Base-by-base conservation (phyloP, 192 early-diverging fungal genomes). In the Gamsiella multidivaricata region DNA sequence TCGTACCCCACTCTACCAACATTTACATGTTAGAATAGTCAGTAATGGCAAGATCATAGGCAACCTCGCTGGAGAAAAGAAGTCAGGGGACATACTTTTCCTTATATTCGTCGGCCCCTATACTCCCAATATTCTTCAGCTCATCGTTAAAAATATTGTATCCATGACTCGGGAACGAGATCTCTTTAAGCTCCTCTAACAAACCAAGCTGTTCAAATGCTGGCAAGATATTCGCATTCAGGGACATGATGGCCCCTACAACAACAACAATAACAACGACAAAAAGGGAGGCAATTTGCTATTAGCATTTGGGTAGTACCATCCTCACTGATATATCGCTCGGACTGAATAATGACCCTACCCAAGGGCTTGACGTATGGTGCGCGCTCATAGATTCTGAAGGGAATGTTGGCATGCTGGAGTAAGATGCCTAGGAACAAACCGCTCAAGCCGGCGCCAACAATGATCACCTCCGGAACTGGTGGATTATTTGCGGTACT, bases 191-290 rank as follows among this genome's bases (percentile, higher is more conserved):
- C 14, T 53, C 51, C 6, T 53, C 51, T 28, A 53, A 10, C 29
- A 53, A 28, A 26, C 51, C 51, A 7, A 53, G n/a, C 5, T 53
- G 51, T 28, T 53, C 51, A 22, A 53, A 31, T 1, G 51, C 51
- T n/a, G 51, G 51, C 26, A 53, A 31, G 51, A 53, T 53, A 18
- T 53, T 53, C 1, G 29, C 51, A 5, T 53, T 53, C 51, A 53
- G 18, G 9, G 51, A 53, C 51, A 53, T 53, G 26, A 53, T 53
- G 10, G 51, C 51, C 9, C 51, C 51, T 53, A n/a, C 4, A 18
- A 31, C 25, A 53, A 53, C 14, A 18, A 53, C n/a, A n/a, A n/a
- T n/a, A n/a, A n/a, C n/a, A n/a, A n/a, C n/a, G n/a, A n/a, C n/a
- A 53, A n/a, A 9, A n/a, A 46, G 17, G 5, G 17, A 18, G 4